Evolutionary conservation across 192 early-diverging fungal genomes (phyloP), one percentile per base, ranked within the genome.

Genomic region (Coemansia guatemalensis): DNA sequence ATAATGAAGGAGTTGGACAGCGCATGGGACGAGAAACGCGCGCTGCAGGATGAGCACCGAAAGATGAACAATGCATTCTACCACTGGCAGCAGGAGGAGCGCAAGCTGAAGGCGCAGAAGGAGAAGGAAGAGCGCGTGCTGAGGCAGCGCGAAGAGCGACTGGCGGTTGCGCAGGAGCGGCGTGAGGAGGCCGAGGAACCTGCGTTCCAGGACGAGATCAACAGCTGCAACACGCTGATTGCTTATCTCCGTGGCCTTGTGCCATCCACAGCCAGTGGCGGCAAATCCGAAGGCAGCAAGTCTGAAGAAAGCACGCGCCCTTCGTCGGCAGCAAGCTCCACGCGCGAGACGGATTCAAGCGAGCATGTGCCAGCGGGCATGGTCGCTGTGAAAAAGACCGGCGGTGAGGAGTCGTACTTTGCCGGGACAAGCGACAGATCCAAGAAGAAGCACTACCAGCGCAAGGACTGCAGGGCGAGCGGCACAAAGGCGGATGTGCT

Each of bases 141-240:
- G 57, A 84, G 89, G 63, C 82, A 86, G 62, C 81, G 85, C 55
- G 86, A 87, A 58, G 85, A 88, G 69, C 85, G 89, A n/a, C 64
- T 86, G 58, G 86, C 79, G 41, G 69, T 85, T 49, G 90, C 90
- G 12, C 83, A 89, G 69, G 75, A 86, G 60, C 91, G 93, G 73
- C 88, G 86, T 49, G 95, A 96, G 65, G 80, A 88, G 51, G 95
- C 95, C 39, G 88, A 93, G 58, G 78, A 92, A 26, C 93, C 93
- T 29, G 94, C 95, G 6, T 98, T 87, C 82, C 80, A 86, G 53
- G 83, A 84, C 68, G 95, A 98, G 74, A 95, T 98, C 67, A 68
- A 82, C 73, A 85, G 82, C 52, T 95, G 93, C 84, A 88, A 89
- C 58, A 86, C 85, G 55, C 80, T 98, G 53, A 87, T 95, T 64